Evolutionary conservation across 495 filamentous ascomycete genomes (phyloP).

Genomic region (Usnea hakonensis): DNA sequence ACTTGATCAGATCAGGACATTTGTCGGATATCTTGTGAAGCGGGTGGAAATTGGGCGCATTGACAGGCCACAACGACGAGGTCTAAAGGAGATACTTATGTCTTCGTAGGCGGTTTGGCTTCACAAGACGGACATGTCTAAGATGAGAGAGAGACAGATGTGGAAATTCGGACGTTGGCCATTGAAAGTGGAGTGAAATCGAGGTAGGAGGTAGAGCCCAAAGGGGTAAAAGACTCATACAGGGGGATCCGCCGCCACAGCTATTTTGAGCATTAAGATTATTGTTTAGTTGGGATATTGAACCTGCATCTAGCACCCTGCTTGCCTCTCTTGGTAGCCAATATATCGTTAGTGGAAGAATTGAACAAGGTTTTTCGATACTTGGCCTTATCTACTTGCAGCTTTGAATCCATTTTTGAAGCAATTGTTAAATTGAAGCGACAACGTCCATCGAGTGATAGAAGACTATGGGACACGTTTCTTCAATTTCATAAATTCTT

Average conservation of each 20-base stretch:
- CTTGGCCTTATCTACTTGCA: neutral
- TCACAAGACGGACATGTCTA: neutral
- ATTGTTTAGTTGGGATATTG: neutral
- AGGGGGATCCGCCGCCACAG: neutral
- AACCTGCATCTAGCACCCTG: neutral
- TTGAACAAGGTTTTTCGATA: neutral
- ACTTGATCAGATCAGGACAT: neutral
- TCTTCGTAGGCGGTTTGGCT: neutral
- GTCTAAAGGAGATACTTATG: neutral
- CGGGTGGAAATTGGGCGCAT: neutral
- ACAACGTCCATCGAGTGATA: neutral
- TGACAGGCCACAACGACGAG: neutral
- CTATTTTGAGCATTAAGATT: neutral
- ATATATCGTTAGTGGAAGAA: neutral
- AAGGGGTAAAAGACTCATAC: neutral
- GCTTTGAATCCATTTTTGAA: neutral
- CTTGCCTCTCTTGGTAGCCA: conserved; percentile 1
- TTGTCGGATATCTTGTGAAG: neutral
- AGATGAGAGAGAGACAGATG: neutral
- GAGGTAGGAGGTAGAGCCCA: neutral
- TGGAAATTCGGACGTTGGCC: neutral
- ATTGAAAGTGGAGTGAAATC: neutral
- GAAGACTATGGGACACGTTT: neutral
- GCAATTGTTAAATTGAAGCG: neutral
- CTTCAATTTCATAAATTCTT: no score